These are phyloP conservation scores for Penicillium subrubescens DNA, from an alignment of 495 filamentous ascomycete species.

Conservation along the genomic window DNA sequence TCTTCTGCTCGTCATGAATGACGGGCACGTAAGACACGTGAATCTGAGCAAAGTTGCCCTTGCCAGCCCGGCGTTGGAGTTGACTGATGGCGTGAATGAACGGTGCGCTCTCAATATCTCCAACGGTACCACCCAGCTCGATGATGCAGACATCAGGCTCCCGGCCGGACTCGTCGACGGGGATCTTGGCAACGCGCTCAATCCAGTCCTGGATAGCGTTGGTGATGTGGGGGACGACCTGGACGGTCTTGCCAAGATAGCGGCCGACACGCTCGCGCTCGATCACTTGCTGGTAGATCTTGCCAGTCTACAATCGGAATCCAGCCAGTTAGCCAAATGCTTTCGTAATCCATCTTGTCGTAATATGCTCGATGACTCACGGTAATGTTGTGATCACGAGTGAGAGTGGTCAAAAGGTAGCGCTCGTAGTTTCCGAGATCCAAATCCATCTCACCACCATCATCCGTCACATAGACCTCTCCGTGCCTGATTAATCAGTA, in stretches of 20 bases:
- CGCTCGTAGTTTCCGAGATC: conserved; percentile 95
- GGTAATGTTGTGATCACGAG: conserved; percentile 33
- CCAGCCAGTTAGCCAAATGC: not conserved
- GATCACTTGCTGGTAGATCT: conserved; percentile 90
- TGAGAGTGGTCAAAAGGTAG: conserved; percentile 29
- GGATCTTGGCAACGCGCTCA: conserved; percentile 78
- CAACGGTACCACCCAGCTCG: conserved; percentile 71
- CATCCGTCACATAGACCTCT: conserved; percentile 73
- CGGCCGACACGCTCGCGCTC: conserved; percentile 74
- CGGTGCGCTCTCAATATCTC: conserved; percentile 88
- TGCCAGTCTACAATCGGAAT: conserved; percentile 51
- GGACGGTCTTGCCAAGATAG: conserved; percentile 91
- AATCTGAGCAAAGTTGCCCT: conserved; percentile 83
- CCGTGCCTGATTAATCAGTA: conserved; percentile 49
- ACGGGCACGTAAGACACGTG: conserved; percentile 33
- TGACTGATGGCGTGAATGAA: conserved; percentile 88
- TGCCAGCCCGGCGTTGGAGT: conserved; percentile 69
- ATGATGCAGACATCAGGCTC: conserved; percentile 94
- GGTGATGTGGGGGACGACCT: conserved; percentile 90
- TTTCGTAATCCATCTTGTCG: not conserved
- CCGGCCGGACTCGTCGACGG: conserved; percentile 80
- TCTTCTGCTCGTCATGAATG: conserved; percentile 77
- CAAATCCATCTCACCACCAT: conserved; percentile 83
- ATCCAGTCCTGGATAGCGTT: conserved; percentile 94
- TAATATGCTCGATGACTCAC: not conserved